Base-by-base conservation (phyloP, 768 basidiomycete genomes). In the Amanita pseudoporphyria region DNA sequence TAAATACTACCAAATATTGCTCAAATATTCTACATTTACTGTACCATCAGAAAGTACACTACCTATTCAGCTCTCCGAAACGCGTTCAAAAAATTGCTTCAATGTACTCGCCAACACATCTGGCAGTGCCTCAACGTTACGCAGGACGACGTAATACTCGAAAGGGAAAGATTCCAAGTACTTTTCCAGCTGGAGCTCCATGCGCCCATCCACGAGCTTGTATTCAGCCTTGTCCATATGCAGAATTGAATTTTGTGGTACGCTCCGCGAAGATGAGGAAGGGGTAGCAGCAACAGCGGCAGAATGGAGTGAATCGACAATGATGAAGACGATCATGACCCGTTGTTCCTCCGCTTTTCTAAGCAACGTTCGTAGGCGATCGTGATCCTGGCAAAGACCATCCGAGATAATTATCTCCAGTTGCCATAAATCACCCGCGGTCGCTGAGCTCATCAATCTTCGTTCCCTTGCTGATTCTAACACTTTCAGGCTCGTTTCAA, bases 111-210 rank as follows among this genome's bases (percentile, higher is more conserved):
- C 76, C 56, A 99, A 68, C 10, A 96, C 89, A 49, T 93, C 87
- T 3, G 96, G 95, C 32, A 99, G 67, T 14, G 90, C 83, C 64
- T 95, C 92, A 38, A 95, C 90, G 55, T 86, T 79, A 52, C 93
- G 71, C 45, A 99, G 64, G n/a, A 99, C 83, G 42, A 97, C 85
- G 57, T 92, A 98, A 60, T 94, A 95, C 67, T 97, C 91, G 68
- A 98, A 98, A 0, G 96, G 96, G 77, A 98, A 97, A 3, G 90
- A 83, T 61, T 97, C 95, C 57, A 97, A 67, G 63, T 99, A 98
- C 42, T 90, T 79, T 58, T 85, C 76, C 68, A 95, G 77, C 60
- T 87, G 79, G 52, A 99, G 67, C 64, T 96, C 87, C 83, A 92
- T 85, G 47, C 72, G 71, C 6, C 91, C 91, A 54, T 80, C 76